Evolutionary conservation across 306 rosid species (phyloP), one percentile per base, ranked within the genome.

Genomic region (Cucumis melo): DNA sequence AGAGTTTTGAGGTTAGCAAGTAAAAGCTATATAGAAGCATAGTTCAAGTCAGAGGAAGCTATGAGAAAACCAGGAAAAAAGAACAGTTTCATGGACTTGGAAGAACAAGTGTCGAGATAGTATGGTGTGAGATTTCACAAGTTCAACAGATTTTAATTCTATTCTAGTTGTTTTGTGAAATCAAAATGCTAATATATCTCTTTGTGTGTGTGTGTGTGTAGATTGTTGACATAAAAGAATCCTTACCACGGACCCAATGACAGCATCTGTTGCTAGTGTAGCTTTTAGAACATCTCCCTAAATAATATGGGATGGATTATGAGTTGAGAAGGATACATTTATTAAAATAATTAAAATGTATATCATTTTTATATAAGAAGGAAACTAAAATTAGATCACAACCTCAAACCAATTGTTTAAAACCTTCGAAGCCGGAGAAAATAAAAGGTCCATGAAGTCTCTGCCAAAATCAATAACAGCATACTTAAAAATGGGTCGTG

Each of bases 391-490:
- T 20, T 23, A 74, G 23, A 77, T 70, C 62, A 80, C 84, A 82
- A 93, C 99, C 96, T 92, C 95, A 81, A 94, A 94, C 99, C 97
- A 90, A 78, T 89, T 94, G 80, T 94, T 94, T 86, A 94, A 84
- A 84, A 89, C 95, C 82, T 94, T 90, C 38, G 96, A 92, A 51
- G 97, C 91, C 12, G 97, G 97, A 79, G 97, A 89, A 74, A 94
- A 67, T 76, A 94, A 79, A 79, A 94, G 93, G 79, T 94, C 99
- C 95, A 89, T 81, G 80, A 94, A 92, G 74, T 88, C 87, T 79
- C 99, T 94, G 92, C 79, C 77, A 79, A 38, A 80, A 79, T 16
- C 70, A 67, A 68, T 38, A 13, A 65, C 19, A 74, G 14, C 67
- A 4, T n/a, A 51, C 61, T 80, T 62, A 54, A 24, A 14, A 61